Conservation (phyloP, 257 asterid genomes). For the Cynanchum wilfordii region DNA sequence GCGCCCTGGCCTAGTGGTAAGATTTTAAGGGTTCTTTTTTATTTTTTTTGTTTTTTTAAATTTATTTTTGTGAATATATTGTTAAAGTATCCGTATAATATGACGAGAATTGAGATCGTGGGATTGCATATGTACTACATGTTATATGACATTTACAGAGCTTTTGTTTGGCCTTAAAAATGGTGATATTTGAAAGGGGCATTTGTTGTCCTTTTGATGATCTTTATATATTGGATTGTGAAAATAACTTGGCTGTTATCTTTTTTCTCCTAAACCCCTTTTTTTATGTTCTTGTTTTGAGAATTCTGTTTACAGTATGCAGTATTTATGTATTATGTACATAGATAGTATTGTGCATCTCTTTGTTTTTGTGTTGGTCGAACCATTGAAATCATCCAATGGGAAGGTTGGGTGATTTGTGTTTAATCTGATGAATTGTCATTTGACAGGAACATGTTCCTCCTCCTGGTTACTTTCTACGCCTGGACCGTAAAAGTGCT, state of each 20-base stretch:
- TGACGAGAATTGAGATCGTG: background rate
- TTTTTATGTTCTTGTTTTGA: background rate
- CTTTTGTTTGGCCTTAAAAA: background rate
- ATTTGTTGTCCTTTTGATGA: background rate
- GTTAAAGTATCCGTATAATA: background rate
- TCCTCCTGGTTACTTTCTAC: conserved; percentile 62
- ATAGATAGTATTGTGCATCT: background rate
- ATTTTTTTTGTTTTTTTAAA: background rate
- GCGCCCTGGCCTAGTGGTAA: conserved; percentile 28
- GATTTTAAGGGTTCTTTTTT: background rate
- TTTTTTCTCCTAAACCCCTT: too few species aligned
- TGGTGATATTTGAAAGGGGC: background rate
- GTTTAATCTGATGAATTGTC: background rate
- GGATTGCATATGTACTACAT: background rate
- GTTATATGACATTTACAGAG: background rate
- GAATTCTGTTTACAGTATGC: background rate
- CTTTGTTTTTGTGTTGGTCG: background rate
- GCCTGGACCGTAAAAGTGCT: conserved; percentile 48
- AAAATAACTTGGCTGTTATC: background rate
- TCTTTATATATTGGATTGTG: background rate
- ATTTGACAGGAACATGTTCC: conserved; percentile 55
- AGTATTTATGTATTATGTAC: too few species aligned
- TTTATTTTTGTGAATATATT: background rate
- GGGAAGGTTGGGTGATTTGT: background rate
- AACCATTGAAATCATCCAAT: background rate